phyloP scores from a whole-genome alignment of 768 basidiomycete species.

The Podaxis rugospora region DNA sequence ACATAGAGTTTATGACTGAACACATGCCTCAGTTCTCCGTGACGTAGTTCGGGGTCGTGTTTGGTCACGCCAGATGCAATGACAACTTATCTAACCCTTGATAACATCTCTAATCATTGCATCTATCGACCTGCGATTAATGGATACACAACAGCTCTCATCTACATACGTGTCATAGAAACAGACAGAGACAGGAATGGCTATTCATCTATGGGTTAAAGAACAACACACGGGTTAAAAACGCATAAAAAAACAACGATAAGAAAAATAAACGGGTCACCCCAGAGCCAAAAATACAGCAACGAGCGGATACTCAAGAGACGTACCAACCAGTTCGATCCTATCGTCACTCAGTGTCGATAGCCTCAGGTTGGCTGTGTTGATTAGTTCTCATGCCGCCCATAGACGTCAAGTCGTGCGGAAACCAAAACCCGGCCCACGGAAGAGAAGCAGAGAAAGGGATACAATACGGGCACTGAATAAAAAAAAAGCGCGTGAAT shows the following conservation, averaged over 20 bases:
- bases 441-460: slow-evolving; percentile 23
- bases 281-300: not conserved
- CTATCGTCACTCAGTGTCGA: slow-evolving; percentile 4
- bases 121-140: not conserved
- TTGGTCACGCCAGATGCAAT: not conserved
- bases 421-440: not conserved
- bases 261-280: not conserved
- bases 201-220: not conserved
- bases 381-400: slow-evolving; percentile 8
- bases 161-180: too few species aligned
- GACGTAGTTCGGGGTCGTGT: not conserved
- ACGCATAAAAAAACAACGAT: not conserved
- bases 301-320: not conserved
- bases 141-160: not conserved
- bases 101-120: not conserved
- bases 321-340: not conserved
- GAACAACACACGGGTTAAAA: not conserved
- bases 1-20: not conserved
- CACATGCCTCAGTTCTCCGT: not conserved
- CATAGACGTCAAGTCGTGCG: slow-evolving; percentile 10
- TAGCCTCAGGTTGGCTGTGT: not conserved
- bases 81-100: not conserved
- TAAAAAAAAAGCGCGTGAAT: slow-evolving; percentile 11
- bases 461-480: slow-evolving; percentile 27
- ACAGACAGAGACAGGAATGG: not conserved